A percentile compares a stretch with the other conserved stretches of the same genome.
phyloP scores from a whole-genome alignment of 83 land plant species.

The Picea engelmannii region DNA sequence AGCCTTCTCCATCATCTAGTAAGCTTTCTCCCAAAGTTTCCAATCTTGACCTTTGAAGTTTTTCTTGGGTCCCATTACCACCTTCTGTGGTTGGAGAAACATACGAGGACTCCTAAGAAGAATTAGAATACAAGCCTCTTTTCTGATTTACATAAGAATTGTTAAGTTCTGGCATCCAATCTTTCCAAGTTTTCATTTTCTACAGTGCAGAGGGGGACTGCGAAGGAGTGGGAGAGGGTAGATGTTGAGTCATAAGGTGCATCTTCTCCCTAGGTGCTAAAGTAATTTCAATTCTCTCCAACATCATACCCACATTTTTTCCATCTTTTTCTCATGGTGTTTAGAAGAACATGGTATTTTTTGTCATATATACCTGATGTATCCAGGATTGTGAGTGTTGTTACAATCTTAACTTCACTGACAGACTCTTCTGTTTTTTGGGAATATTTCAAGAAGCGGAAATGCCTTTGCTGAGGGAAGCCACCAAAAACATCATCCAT shows the following conservation, averaged over 20 bases:
- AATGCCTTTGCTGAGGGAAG: background rate
- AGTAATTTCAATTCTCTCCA: background rate
- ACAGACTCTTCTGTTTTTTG: too few species aligned
- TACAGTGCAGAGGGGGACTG: background rate
- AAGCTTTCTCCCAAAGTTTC: background rate
- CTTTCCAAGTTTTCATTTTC: background rate
- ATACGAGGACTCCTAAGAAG: too few species aligned
- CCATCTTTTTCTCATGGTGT: background rate
- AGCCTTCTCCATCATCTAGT: background rate
- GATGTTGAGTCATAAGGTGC: background rate
- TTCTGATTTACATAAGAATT: background rate
- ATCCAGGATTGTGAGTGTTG: background rate
- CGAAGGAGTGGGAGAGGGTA: background rate
- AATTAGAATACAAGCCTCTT: too few species aligned
- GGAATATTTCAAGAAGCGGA: too few species aligned
- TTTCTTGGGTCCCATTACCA: slow-evolving; percentile 3
- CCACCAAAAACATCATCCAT: background rate
- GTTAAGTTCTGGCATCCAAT: too few species aligned
- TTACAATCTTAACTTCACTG: too few species aligned
- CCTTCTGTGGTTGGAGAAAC: background rate
- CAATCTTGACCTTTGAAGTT: background rate
- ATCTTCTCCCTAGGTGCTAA: background rate
- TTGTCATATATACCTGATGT: background rate
- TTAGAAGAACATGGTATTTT: background rate
- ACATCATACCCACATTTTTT: background rate